Evolutionary conservation across 1,284 basidiomycete species (phyloP).

Genomic region (Ganoderma multipileum): DNA sequence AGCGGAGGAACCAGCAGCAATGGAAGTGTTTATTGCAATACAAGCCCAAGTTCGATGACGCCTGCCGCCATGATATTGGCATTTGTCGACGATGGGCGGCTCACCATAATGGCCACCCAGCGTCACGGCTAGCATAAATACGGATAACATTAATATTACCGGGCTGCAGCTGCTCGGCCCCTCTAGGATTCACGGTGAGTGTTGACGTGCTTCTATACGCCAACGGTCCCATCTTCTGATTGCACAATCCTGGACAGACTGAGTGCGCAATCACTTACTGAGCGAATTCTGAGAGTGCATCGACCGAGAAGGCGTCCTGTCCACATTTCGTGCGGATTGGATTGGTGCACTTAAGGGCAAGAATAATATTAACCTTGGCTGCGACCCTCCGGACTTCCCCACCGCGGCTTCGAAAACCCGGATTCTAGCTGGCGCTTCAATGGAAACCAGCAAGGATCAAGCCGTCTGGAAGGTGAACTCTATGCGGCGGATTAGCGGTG

Average conservation of each 20-base stretch:
- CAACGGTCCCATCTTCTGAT: not conserved
- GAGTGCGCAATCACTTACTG: constrained; percentile 83
- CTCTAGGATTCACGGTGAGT: constrained; percentile 41
- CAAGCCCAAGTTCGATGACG: constrained; percentile 38
- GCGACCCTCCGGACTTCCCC: constrained; percentile 81
- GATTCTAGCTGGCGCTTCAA: too few species aligned
- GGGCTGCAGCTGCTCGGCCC: constrained; percentile 38
- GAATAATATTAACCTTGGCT: constrained; percentile 73
- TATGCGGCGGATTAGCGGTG: constrained; percentile 16
- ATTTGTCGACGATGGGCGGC: constrained; percentile 56
- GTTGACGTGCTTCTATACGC: not conserved
- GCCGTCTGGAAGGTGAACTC: too few species aligned
- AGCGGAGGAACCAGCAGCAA: constrained; percentile 24
- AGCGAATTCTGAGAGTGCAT: constrained; percentile 75
- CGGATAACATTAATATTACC: constrained; percentile 44
- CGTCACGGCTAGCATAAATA: constrained; percentile 65
- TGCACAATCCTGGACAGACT: not conserved
- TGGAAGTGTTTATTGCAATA: constrained; percentile 39
- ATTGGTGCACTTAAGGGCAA: constrained; percentile 83
- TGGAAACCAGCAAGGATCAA: too few species aligned
- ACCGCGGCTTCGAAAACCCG: constrained; percentile 56
- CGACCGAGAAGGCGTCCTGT: constrained; percentile 71
- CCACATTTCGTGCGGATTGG: constrained; percentile 79
- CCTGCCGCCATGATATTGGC: constrained; percentile 78
- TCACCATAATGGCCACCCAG: constrained; percentile 83